phyloP scores from a whole-genome alignment of 2,329 filamentous ascomycete species.

The Lecanoromycetidae sp. region DNA sequence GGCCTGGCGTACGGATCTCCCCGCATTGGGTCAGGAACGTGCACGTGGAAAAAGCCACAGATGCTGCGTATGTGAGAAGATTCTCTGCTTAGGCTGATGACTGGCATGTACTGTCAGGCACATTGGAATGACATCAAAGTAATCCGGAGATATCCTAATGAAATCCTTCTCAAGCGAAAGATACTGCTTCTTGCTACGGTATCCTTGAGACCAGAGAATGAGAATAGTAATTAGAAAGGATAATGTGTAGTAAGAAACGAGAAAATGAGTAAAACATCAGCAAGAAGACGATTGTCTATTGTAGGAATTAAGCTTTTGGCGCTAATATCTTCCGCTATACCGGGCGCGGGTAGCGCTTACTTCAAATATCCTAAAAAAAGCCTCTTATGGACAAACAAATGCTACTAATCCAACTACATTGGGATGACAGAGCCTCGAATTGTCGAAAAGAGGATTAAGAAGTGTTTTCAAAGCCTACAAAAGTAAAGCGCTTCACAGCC shows the following conservation, averaged over 20 bases:
- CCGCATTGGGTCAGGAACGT: background rate
- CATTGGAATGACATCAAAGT: background rate
- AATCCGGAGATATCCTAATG: background rate
- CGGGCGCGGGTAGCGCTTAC: background rate
- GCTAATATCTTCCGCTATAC: background rate
- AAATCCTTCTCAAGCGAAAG: background rate
- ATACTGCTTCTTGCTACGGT: background rate
- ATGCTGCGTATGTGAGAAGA: background rate
- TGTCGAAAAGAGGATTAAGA: too few relatives aligned
- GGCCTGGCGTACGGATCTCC: background rate
- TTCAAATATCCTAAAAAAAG: constrained; percentile 4
- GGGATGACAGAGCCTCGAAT: too few relatives aligned
- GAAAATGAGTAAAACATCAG: background rate
- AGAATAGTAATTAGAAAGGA: background rate
- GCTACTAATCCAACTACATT: background rate
- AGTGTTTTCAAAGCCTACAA: background rate
- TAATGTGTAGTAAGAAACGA: constrained; percentile 2
- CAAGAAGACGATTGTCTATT: constrained; percentile 1
- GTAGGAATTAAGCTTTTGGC: background rate
- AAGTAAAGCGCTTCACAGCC: background rate
- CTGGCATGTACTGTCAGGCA: background rate
- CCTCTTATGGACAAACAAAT: background rate
- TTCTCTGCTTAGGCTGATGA: background rate
- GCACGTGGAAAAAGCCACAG: background rate
- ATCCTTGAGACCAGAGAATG: background rate